A percentile compares a stretch with the other conserved stretches of the same genome.
These are phyloP conservation scores for Talaromyces sp. DNA, from an alignment of 2,329 filamentous ascomycete genomes.

Conservation along the genomic window DNA sequence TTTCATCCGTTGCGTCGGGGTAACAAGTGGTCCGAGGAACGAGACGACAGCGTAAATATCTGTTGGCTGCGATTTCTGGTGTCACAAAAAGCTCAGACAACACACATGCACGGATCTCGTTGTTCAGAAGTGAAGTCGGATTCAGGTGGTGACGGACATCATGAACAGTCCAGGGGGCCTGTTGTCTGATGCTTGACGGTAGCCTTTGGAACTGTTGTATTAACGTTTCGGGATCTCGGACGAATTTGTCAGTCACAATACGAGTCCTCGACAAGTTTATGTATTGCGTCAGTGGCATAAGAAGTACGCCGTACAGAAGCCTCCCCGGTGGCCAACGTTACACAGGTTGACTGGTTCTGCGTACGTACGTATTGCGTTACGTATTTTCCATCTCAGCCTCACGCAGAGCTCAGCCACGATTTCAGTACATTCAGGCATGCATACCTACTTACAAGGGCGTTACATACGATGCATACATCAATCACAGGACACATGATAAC, in stretches of 20 bases:
- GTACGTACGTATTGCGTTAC: not conserved
- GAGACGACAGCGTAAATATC: not conserved
- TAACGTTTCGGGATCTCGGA: not conserved
- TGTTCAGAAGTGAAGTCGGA: not conserved
- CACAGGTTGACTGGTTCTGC: not conserved
- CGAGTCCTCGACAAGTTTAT: not conserved
- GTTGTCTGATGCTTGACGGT: slow-evolving; percentile 3
- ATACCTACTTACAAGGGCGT: not conserved
- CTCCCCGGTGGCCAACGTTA: not conserved
- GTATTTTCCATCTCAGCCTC: not conserved
- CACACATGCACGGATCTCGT: not conserved
- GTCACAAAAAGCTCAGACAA: not conserved
- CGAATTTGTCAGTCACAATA: not conserved
- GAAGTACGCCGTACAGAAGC: not conserved
- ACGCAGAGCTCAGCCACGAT: not conserved
- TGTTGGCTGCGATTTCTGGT: not conserved
- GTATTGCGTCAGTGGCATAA: not conserved
- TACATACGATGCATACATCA: not conserved
- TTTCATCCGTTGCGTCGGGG: not conserved
- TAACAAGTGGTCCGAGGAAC: not conserved
- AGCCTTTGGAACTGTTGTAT: not conserved
- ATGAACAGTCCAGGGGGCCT: not conserved
- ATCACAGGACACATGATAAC: not conserved
- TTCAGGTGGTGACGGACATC: slow-evolving; percentile 4
- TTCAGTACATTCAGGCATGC: not conserved